These are phyloP conservation scores for Stephania yunnanensis DNA, from an alignment of 164 flowering plant species.

Conservation along the genomic window DNA sequence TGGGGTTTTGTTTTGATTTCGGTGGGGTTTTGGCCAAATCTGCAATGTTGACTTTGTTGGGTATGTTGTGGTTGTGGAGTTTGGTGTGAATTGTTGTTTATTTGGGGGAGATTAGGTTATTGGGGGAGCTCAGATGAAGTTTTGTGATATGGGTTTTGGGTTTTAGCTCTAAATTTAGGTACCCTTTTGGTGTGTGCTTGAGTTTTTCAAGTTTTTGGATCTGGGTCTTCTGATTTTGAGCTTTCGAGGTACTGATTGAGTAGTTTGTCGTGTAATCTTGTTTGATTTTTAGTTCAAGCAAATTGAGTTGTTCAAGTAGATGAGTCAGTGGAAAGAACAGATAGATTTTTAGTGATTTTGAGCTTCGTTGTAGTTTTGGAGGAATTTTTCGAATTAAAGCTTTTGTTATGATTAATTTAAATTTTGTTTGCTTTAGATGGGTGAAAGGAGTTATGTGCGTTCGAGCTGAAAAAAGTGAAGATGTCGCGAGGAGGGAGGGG, in stretches of 20 bases:
- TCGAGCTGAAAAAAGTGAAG: slow-evolving; percentile 12
- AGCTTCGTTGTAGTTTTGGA: not conserved
- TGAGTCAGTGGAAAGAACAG: not conserved
- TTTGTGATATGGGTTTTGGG: no score
- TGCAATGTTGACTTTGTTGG: no score
- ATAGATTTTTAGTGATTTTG: not conserved
- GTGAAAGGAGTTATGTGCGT: not conserved
- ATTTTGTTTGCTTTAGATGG: not conserved
- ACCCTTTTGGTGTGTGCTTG: not conserved
- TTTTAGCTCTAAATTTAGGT: not conserved
- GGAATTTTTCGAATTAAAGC: not conserved
- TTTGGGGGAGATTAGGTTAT: no score
- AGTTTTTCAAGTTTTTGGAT: not conserved
- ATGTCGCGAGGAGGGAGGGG: slow-evolving; percentile 25
- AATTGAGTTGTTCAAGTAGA: not conserved
- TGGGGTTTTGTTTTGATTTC: not conserved
- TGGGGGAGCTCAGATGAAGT: no score
- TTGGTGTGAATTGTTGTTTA: no score
- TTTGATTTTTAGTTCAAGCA: not conserved
- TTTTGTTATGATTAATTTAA: not conserved
- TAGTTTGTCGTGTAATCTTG: not conserved
- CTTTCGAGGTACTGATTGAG: not conserved
- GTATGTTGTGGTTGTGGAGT: no score
- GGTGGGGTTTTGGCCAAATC: no score
- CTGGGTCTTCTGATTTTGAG: not conserved